A percentile compares a stretch with the other conserved stretches of the same genome.
These are phyloP conservation scores for Achaetomiella virescens DNA, from an alignment of 495 filamentous ascomycete species.

Conservation along the genomic window DNA sequence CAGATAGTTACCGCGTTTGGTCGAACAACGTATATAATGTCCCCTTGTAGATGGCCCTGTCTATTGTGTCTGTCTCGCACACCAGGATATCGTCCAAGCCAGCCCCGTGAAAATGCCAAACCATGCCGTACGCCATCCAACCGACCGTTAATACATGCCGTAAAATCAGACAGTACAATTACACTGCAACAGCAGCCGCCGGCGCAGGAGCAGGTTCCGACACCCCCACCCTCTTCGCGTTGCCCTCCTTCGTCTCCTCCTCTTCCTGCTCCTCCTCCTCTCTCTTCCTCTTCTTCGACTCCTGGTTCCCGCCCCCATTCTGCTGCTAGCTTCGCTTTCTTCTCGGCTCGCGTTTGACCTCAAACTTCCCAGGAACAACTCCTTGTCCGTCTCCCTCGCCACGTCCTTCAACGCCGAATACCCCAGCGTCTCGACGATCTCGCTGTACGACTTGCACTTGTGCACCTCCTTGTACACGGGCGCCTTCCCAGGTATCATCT, in stretches of 20 bases:
- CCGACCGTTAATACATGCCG: background rate
- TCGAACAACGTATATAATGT: too few species aligned
- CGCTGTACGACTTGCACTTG: slow-evolving; percentile 55
- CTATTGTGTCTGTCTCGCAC: background rate
- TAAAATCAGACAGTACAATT: background rate
- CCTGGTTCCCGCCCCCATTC: background rate
- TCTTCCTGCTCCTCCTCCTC: slow-evolving; percentile 2
- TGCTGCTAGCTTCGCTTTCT: slow-evolving; percentile 5
- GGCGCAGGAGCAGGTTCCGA: background rate
- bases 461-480: slow-evolving; percentile 50
- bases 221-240: slow-evolving; percentile 1
- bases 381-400: slow-evolving; percentile 58
- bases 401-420: slow-evolving; percentile 48
- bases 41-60: too few species aligned
- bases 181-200: slow-evolving; percentile 3
- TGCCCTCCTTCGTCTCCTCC: background rate
- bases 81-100: slow-evolving; percentile 9
- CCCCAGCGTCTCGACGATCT: slow-evolving; percentile 55
- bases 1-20: too few species aligned
- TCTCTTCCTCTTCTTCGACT: slow-evolving; percentile 19
- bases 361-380: slow-evolving; percentile 46
- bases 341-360: slow-evolving; percentile 6
- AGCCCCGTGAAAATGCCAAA: background rate
- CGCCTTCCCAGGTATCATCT: slow-evolving; percentile 77
- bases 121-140: slow-evolving; percentile 1